A percentile compares a stretch with the other conserved stretches of the same genome.
These are phyloP conservation scores for Hemileccinum rubropunctum DNA, from an alignment of 768 basidiomycete species.

Conservation along the genomic window DNA sequence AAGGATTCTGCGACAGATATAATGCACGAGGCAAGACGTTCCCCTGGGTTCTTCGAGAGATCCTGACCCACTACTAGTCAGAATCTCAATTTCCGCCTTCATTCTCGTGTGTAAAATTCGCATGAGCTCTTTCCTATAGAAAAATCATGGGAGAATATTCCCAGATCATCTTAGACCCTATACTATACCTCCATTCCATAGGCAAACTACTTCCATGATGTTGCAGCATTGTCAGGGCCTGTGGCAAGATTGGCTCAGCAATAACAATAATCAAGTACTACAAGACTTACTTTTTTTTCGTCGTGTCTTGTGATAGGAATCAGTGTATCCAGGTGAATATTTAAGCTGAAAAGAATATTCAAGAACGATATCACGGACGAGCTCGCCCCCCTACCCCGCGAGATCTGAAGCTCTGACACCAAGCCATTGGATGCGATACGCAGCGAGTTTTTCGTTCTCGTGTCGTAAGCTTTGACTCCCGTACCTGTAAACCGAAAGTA, in stretches of 20 bases:
- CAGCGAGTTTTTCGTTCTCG: conserved; percentile 66
- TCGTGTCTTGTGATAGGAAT: conserved; percentile 71
- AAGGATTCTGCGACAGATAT: conserved; percentile 26
- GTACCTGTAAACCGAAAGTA: conserved; percentile 81
- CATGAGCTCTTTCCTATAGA: conserved; percentile 69
- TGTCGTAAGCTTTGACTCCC: conserved; percentile 73
- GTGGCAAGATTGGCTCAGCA: not conserved
- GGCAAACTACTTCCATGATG: conserved; percentile 45
- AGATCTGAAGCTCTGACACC: conserved; percentile 76
- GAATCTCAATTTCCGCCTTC: conserved; percentile 91
- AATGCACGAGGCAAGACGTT: conserved; percentile 21
- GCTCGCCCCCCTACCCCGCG: conserved; percentile 42
- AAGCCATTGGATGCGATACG: conserved; percentile 72
- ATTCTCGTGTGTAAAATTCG: conserved; percentile 77
- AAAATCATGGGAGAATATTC: conserved; percentile 1
- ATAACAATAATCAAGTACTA: not conserved
- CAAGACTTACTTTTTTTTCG: conserved; percentile 61
- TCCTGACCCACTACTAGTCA: conserved; percentile 27
- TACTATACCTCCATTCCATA: conserved; percentile 62
- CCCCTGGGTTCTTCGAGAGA: conserved; percentile 10
- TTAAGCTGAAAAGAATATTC: conserved; percentile 42
- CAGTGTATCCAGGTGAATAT: conserved; percentile 56
- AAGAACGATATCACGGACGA: not conserved
- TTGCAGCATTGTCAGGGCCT: conserved; percentile 67
- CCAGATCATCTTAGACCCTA: conserved; percentile 3